Evolutionary conservation across 768 basidiomycete genomes (phyloP).

Genomic region (Guyanaporus albipodus): DNA sequence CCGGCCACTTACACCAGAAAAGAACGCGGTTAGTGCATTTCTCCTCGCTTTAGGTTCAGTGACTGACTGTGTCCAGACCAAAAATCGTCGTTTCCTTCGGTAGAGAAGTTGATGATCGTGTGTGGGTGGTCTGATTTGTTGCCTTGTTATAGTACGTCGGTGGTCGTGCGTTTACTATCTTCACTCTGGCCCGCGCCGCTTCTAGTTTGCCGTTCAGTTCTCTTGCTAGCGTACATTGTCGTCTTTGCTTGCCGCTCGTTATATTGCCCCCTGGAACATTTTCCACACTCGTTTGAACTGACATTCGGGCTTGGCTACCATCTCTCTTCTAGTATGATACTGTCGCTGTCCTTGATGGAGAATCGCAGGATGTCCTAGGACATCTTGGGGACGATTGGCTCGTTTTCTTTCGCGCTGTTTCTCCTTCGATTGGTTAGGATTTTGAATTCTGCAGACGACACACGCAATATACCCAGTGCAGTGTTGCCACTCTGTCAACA

Average conservation of each 20-base stretch:
- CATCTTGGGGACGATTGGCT: constrained; percentile 25
- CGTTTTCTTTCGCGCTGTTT: constrained; percentile 9
- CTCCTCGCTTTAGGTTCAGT: neutral
- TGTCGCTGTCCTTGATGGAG: constrained; percentile 38
- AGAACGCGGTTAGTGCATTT: constrained; percentile 62
- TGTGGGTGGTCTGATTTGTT: constrained; percentile 19
- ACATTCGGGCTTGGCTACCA: constrained; percentile 48
- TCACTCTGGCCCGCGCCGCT: constrained; percentile 32
- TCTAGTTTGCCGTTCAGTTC: constrained; percentile 36
- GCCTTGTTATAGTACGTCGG: constrained; percentile 29
- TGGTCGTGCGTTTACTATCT: constrained; percentile 24
- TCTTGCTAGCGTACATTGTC: constrained; percentile 43
- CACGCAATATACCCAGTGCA: constrained; percentile 32
- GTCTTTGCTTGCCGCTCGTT: constrained; percentile 31
- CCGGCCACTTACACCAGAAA: constrained; percentile 93
- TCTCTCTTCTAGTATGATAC: constrained; percentile 47
- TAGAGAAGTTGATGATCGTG: constrained; percentile 16
- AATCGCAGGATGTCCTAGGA: constrained; percentile 21
- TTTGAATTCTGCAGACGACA: constrained; percentile 12
- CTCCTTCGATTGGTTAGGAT: constrained; percentile 12
- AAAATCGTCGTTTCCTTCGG: constrained; percentile 36
- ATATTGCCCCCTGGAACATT: constrained; percentile 40
- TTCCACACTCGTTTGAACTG: constrained; percentile 56
- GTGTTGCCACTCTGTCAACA: constrained; percentile 35
- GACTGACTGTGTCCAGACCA: constrained; percentile 25